Conservation (phyloP, 257 asterid species). For the Penstemon newberryi region DNA sequence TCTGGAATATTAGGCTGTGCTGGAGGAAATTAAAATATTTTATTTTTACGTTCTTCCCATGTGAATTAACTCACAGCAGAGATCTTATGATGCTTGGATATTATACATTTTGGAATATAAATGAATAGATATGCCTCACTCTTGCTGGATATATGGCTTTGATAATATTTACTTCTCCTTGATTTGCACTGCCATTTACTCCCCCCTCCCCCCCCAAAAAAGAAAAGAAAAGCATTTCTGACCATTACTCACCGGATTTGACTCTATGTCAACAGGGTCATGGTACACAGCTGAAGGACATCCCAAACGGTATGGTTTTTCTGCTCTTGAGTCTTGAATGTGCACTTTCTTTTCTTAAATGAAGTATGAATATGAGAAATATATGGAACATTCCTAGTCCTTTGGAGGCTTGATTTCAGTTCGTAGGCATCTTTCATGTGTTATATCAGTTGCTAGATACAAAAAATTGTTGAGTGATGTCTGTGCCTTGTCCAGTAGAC, state of each 20-base stretch:
- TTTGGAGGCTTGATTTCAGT: background rate
- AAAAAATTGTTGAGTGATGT: background rate
- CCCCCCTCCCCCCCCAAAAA: background rate
- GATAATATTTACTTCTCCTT: background rate
- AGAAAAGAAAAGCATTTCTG: background rate
- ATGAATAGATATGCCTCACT: no score
- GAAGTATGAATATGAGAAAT: background rate
- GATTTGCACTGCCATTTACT: slow-evolving; percentile 2
- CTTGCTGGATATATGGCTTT: no score
- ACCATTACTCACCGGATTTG: slow-evolving; percentile 12
- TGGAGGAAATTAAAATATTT: background rate
- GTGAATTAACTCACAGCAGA: background rate
- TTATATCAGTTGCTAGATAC: background rate
- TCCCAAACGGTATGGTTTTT: slow-evolving; percentile 57
- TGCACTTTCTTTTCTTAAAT: slow-evolving; percentile 12
- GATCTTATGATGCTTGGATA: background rate
- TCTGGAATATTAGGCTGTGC: background rate
- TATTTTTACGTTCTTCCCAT: background rate
- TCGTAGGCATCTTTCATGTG: background rate
- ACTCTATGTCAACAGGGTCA: slow-evolving; percentile 56
- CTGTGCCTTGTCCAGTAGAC: slow-evolving; percentile 6
- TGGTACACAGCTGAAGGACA: slow-evolving; percentile 79
- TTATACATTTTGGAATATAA: no score
- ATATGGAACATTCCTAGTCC: background rate
- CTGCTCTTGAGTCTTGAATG: background rate